Base-by-base conservation (phyloP, 345 rosid species). In the Laguncularia racemosa region DNA sequence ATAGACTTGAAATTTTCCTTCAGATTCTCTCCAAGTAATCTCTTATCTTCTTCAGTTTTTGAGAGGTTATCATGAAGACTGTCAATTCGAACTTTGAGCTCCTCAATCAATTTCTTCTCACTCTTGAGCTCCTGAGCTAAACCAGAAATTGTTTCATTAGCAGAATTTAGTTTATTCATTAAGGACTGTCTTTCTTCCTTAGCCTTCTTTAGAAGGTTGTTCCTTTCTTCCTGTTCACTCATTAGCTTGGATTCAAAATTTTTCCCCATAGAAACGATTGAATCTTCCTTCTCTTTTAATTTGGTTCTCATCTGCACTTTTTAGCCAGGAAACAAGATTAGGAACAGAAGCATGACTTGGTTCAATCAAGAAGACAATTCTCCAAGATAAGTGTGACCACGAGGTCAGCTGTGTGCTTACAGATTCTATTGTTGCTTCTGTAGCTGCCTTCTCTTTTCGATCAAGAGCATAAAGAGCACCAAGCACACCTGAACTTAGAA, bases 391-490 rank as follows among this genome's bases (percentile, higher is more conserved):
- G 48, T 20, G 14, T 16, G 16, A 50, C 56, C 44, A 19, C 48
- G 50, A 48, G 67, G 53, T 20, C 61, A 44, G 53, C 48, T 58
- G 58, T 52, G 16, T 50, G 57, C 91, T 80, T 82, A 93, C 99
- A 20, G 78, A 81, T 63, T 87, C 85, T 43, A 93, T 44, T 57
- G 83, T 71, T 60, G 73, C 67, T 45, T 83, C 76, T 19, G 84
- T 62, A 50, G 74, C 64, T 56, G 73, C 64, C 64, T 82, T 76
- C 53, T 89, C 96, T 28, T 85, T 76, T 81, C 14, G 79, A 50
- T 78, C 74, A 78, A 89, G 70, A 20, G 88, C 95, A 72, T 83
- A 93, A 40, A 93, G 85, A 48, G 99, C 82, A 69, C 91, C 96
- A 43, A 93, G 96, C 61, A 84, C 77, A 23, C 86, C 88, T 52